A percentile compares a stretch with the other conserved stretches of the same genome.
Conservation (phyloP, 768 basidiomycete genomes). For the Daedalea quercina region DNA sequence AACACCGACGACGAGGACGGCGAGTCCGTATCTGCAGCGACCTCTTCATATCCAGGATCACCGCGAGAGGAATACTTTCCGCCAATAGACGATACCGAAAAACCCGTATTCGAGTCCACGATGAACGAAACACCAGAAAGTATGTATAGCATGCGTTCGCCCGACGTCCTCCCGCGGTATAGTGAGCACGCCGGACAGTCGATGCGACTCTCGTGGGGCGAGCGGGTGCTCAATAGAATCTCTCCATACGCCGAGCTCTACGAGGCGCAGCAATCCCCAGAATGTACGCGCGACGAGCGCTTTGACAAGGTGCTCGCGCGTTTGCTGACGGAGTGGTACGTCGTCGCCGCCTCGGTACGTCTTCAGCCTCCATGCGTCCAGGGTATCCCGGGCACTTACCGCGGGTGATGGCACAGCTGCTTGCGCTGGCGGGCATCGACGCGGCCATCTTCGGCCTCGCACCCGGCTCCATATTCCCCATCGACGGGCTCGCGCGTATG, state of each 20-base stretch:
- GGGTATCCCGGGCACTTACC: too few species aligned
- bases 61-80: conserved; percentile 10
- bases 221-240: conserved; percentile 35
- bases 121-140: background rate
- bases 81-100: conserved; percentile 2
- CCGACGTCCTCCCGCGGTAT: conserved; percentile 10
- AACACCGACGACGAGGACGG: conserved; percentile 28
- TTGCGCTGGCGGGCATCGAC: conserved; percentile 48
- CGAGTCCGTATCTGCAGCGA: conserved; percentile 14
- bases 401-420: conserved; percentile 32
- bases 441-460: conserved; percentile 59
- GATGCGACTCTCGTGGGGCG: conserved; percentile 17
- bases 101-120: background rate
- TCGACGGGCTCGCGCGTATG: conserved; percentile 39
- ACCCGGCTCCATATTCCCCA: conserved; percentile 41
- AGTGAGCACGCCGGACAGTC: conserved; percentile 18
- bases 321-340: conserved; percentile 58
- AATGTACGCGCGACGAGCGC: conserved; percentile 32
- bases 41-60: conserved; percentile 3
- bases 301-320: conserved; percentile 43
- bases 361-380: background rate
- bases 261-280: conserved; percentile 31
- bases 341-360: conserved; percentile 54
- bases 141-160: background rate
- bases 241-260: conserved; percentile 53